Base-by-base conservation (phyloP, 768 basidiomycete genomes). In the Phylloporus arenicola region DNA sequence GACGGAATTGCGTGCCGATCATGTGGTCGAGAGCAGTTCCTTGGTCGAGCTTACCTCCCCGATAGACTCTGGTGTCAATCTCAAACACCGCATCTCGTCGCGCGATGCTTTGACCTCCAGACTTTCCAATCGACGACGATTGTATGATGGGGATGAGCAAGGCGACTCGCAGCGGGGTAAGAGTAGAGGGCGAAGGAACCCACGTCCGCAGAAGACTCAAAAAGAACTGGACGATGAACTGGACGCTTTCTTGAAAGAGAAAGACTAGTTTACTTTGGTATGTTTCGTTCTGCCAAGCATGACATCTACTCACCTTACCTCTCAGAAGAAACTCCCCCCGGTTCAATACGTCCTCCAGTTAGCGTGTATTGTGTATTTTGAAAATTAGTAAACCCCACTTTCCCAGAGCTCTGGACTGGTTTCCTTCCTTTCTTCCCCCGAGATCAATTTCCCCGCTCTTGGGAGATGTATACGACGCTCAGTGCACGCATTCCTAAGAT, bases 161-260 rank as follows among this genome's bases (percentile, higher is more conserved):
- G 47, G 60, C 59, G 56, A 63, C 55, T 55, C 53, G 59, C 47
- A 64, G 46, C 55, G 59, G 59, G 50, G 54, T 57, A 61, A 56
- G 55, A 60, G 68, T 57, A 60, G 70, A 49, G 66, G 70, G 34
- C 70, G 76, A 39, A 72, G 72, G 51, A 64, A 64, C 51, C 62
- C 67, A 52, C 72, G 75, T 11, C 70, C 75, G 20, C 75, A 64
- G 51, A 82, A 81, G 66, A 86, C 80, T 1, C 82, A 83, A 62
- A 79, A 86, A 67, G 87, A 92, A 57, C 72, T 92, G 33, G 89
- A 92, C 55, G 87, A 84, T 43, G 89, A 92, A 60, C 71, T 92
- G 42, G 89, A 92, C 29, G 83, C 84, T 14, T 91, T 91, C 67
- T 64, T 88, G 55, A 81, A 79, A 24, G 73, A 75, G 55, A 73